A percentile compares a stretch with the other conserved stretches of the same genome.
phyloP scores from a whole-genome alignment of 2,329 filamentous ascomycete species.

The Fusarium sp. region DNA sequence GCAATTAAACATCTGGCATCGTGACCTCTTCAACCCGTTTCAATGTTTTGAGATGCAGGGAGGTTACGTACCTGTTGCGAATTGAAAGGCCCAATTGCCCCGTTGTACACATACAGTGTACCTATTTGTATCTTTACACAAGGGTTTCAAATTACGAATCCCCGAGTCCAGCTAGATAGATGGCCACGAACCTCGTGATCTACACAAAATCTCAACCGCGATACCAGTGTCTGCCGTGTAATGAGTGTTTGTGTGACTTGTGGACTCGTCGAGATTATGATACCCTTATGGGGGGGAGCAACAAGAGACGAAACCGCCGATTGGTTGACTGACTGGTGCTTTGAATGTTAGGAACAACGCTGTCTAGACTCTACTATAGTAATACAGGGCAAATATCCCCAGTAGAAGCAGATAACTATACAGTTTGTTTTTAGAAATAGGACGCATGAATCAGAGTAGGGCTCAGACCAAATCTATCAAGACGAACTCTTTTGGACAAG shows the following conservation, averaged over 20 bases:
- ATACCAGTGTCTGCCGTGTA: slow-evolving; percentile 15
- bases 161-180: background rate
- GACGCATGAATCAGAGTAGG: no score
- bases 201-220: slow-evolving; percentile 10
- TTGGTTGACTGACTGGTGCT: slow-evolving; percentile 24
- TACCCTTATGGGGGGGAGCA: slow-evolving; percentile 6
- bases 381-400: slow-evolving; percentile 4
- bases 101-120: slow-evolving; percentile 21
- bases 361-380: slow-evolving; percentile 9
- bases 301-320: slow-evolving; percentile 28
- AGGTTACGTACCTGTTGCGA: slow-evolving; percentile 26
- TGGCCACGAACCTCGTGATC: slow-evolving; percentile 28
- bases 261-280: slow-evolving; percentile 18
- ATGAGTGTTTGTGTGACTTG: slow-evolving; percentile 15
- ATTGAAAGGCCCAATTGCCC: slow-evolving; percentile 11
- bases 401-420: background rate
- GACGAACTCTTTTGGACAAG: slow-evolving; percentile 7
- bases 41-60: slow-evolving; percentile 9
- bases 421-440: no score
- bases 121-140: slow-evolving; percentile 1
- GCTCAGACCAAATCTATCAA: background rate
- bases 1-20: slow-evolving; percentile 44
- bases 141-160: slow-evolving; percentile 29
- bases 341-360: slow-evolving; percentile 9
- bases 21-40: slow-evolving; percentile 37